These are phyloP conservation scores for Beauveria varroae DNA, from an alignment of 2,329 filamentous ascomycete genomes.

Conservation along the genomic window DNA sequence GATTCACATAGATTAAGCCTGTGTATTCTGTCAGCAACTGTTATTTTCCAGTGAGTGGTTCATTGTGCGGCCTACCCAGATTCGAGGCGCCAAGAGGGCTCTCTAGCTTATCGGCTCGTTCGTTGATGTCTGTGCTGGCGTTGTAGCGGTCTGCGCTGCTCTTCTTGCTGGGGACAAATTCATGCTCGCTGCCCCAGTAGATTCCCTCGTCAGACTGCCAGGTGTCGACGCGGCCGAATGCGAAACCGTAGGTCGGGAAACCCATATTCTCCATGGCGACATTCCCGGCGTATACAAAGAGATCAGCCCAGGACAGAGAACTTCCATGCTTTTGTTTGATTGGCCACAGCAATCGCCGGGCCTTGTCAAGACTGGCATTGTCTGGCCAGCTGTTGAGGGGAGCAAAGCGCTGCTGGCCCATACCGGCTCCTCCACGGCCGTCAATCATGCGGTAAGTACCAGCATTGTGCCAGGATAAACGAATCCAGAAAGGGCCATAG, in stretches of 20 bases:
- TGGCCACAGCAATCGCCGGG: constrained; percentile 69
- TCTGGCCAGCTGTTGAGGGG: constrained; percentile 77
- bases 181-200: constrained; percentile 68
- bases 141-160: constrained; percentile 66
- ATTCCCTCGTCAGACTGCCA: constrained; percentile 70
- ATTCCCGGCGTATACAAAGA: constrained; percentile 65
- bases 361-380: constrained; percentile 73
- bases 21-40: neutral
- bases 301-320: constrained; percentile 75
- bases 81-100: constrained; percentile 55
- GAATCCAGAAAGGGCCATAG: constrained; percentile 73
- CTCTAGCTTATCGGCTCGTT: constrained; percentile 42
- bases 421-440: constrained; percentile 66
- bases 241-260: constrained; percentile 65
- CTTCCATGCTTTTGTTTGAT: constrained; percentile 80
- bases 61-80: constrained; percentile 34
- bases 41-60: neutral
- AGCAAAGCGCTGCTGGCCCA: constrained; percentile 72
- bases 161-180: constrained; percentile 46
- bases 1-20: constrained; percentile 76
- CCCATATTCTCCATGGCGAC: constrained; percentile 75
- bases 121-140: constrained; percentile 28
- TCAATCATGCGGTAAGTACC: constrained; percentile 68
- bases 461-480: constrained; percentile 74
- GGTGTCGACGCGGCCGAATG: constrained; percentile 62